phyloP scores from a whole-genome alignment of 768 basidiomycete species.

The Cystofilobasidium macerans region DNA sequence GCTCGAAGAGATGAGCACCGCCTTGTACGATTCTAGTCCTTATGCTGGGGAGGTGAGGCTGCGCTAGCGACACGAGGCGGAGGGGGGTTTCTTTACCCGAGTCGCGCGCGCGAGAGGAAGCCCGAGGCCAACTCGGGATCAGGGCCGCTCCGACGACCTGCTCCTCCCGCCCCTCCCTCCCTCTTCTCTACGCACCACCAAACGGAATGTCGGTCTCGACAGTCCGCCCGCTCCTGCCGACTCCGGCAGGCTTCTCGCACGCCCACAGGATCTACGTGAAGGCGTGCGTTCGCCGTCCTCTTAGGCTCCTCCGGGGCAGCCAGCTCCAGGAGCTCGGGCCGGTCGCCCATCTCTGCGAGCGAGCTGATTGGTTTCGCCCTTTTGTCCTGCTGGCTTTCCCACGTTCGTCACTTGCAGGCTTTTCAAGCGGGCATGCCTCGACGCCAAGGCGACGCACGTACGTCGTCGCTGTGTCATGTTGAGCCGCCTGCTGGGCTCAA shows the following conservation, averaged over 20 bases:
- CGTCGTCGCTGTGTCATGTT: background rate
- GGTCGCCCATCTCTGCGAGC: background rate
- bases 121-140: too few relatives aligned
- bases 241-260: background rate
- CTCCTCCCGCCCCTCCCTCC: background rate
- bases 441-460: background rate
- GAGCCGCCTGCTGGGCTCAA: background rate
- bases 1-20: too few relatives aligned
- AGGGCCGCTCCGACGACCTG: background rate
- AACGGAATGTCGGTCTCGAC: background rate
- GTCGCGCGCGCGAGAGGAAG: too few relatives aligned
- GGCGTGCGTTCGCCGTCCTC: background rate
- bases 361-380: background rate
- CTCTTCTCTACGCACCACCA: background rate
- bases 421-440: background rate
- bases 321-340: background rate
- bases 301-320: background rate
- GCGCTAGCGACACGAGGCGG: too few relatives aligned
- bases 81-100: too few relatives aligned
- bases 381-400: background rate
- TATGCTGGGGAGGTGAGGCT: too few relatives aligned
- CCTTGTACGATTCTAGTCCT: too few relatives aligned
- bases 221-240: background rate
- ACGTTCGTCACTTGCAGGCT: background rate
- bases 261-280: slow-evolving; percentile 4